Evolutionary conservation across 2,329 filamentous ascomycete species (phyloP).

Genomic region (Paramyrothecium roridum): DNA sequence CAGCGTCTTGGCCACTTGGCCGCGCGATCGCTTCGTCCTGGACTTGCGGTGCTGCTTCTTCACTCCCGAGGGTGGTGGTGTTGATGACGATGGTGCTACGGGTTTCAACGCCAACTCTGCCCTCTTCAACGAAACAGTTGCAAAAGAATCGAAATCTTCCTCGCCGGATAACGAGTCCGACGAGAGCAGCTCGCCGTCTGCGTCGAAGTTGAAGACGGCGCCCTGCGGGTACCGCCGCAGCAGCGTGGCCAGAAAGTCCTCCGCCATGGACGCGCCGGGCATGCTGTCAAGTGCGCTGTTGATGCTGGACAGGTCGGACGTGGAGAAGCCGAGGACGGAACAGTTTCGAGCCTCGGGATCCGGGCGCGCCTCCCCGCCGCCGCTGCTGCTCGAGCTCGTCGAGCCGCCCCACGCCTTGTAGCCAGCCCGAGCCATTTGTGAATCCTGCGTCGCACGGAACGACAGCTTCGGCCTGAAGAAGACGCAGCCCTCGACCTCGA

Average conservation of each 20-base stretch:
- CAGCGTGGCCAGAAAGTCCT: constrained; percentile 36
- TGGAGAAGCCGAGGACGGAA: constrained; percentile 35
- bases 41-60: neutral
- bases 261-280: too few species aligned
- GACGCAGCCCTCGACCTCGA: constrained; percentile 35
- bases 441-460: too few species aligned
- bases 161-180: constrained; percentile 25
- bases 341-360: too few species aligned
- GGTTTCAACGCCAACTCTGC: too few species aligned
- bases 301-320: constrained; percentile 25
- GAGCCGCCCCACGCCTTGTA: too few species aligned
- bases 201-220: constrained; percentile 41
- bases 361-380: too few species aligned
- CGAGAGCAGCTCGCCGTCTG: constrained; percentile 28
- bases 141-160: too few species aligned
- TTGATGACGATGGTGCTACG: neutral
- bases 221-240: constrained; percentile 42
- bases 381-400: too few species aligned
- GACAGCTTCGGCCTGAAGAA: too few species aligned
- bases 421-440: too few species aligned
- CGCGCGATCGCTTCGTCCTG: constrained; percentile 3
- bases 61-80: neutral
- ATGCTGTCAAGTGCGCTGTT: too few species aligned
- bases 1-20: constrained; percentile 20
- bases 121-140: too few species aligned